Conservation (phyloP, 768 basidiomycete species). For the Rubroboletus pulcherrimus region DNA sequence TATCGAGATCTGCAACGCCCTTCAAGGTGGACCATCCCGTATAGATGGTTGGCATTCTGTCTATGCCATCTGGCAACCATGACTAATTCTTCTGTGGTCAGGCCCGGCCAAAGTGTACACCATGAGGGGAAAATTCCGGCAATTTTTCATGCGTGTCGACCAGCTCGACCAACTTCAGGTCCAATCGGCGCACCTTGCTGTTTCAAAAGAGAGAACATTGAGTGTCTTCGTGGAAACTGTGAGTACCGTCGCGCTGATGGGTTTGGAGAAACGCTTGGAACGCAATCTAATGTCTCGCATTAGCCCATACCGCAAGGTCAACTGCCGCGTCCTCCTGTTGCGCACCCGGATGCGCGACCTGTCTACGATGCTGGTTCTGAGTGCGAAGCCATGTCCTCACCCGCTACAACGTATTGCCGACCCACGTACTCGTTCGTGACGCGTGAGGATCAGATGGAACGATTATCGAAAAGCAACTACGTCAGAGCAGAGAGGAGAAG, state of each 20-base stretch:
- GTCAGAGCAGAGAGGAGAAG: conserved; percentile 5
- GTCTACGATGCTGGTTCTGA: conserved; percentile 21
- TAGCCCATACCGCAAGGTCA: conserved; percentile 27
- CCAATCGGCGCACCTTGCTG: conserved; percentile 53
- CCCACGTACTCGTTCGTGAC: conserved; percentile 14
- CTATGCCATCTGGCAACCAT: background rate
- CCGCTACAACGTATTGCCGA: background rate
- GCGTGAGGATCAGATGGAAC: conserved; percentile 28
- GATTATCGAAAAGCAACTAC: conserved; percentile 23
- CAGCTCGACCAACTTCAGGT: conserved; percentile 47
- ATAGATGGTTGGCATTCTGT: conserved; percentile 55
- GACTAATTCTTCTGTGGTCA: conserved; percentile 21
- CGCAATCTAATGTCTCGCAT: conserved; percentile 6
- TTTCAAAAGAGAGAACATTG: conserved; percentile 52
- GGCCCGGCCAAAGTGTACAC: conserved; percentile 69
- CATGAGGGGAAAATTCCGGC: conserved; percentile 63
- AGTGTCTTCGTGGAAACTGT: conserved; percentile 60
- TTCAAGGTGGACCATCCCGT: conserved; percentile 60
- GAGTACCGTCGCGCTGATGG: conserved; percentile 16
- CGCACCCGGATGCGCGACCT: conserved; percentile 7
- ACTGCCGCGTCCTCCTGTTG: conserved; percentile 21
- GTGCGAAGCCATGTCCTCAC: conserved; percentile 5
- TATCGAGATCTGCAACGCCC: conserved; percentile 50
- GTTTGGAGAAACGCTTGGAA: background rate
- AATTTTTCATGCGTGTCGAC: conserved; percentile 62